phyloP scores from a whole-genome alignment of 2,329 filamentous ascomycete species.

The Tolypocladium nubicola region DNA sequence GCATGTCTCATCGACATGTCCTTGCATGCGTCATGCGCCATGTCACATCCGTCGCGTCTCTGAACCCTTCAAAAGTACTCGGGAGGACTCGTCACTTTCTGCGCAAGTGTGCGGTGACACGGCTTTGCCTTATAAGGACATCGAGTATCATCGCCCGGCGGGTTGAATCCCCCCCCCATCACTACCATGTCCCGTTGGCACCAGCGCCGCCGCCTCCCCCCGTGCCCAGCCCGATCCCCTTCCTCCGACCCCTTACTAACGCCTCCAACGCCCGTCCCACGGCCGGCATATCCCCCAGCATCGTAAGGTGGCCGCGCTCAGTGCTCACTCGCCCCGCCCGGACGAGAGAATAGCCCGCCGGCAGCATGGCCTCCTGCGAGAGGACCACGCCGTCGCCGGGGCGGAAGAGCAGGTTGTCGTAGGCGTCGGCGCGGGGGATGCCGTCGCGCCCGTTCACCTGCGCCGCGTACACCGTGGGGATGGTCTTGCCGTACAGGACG shows the following conservation, averaged over 20 bases:
- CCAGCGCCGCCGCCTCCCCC: not conserved
- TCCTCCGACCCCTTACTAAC: slow-evolving; percentile 53
- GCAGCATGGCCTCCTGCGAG: slow-evolving; percentile 75
- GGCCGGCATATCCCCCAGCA: slow-evolving; percentile 75
- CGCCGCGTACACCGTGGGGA: slow-evolving; percentile 75
- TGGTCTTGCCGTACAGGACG: slow-evolving; percentile 77
- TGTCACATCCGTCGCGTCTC: not conserved
- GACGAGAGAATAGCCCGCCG: slow-evolving; percentile 65
- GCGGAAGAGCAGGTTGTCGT: slow-evolving; percentile 79
- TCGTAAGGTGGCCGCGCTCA: slow-evolving; percentile 76
- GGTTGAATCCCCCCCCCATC: not conserved
- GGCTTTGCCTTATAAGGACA: not conserved
- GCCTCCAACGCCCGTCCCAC: slow-evolving; percentile 66
- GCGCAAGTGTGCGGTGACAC: not conserved
- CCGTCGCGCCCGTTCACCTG: slow-evolving; percentile 62
- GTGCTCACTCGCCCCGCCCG: slow-evolving; percentile 66
- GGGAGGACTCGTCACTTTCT: not conserved
- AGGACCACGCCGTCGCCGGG: slow-evolving; percentile 85
- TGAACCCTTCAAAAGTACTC: not conserved
- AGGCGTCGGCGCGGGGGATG: slow-evolving; percentile 67
- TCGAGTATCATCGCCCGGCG: not conserved
- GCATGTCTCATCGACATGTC: not conserved
- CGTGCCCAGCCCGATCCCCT: slow-evolving; percentile 58
- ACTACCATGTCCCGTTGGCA: not conserved
- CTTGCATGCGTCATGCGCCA: not conserved